A percentile compares a stretch with the other conserved stretches of the same genome.
Evolutionary conservation across 2,329 filamentous ascomycete species (phyloP).

Genomic region (Ascochyta clinopodiicola): DNA sequence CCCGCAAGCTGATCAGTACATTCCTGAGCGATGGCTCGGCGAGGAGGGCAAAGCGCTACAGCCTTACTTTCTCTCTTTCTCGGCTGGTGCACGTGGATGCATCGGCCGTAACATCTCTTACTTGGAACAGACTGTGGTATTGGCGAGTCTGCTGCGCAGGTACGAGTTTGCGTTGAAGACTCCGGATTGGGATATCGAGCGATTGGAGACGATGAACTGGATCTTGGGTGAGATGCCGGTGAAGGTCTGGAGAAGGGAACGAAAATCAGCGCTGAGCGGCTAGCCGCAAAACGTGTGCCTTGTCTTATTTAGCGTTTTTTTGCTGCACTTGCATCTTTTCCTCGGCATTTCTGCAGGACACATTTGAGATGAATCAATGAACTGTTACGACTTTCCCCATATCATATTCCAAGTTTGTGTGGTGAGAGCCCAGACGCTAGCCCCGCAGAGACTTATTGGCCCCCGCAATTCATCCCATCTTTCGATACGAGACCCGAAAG

Average conservation of each 20-base stretch:
- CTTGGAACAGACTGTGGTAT: constrained; percentile 40
- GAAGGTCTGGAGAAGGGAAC: constrained; percentile 45
- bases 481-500: background rate
- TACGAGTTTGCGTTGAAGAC: constrained; percentile 49
- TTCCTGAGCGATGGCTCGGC: constrained; percentile 48
- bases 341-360: constrained; percentile 1
- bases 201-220: constrained; percentile 49
- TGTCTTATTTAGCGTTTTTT: constrained; percentile 7
- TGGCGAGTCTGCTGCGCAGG: constrained; percentile 44
- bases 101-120: constrained; percentile 43
- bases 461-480: constrained; percentile 17
- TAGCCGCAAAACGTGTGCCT: background rate
- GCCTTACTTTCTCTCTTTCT: constrained; percentile 41
- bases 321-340: background rate
- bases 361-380: background rate
- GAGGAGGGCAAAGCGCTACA: constrained; percentile 40
- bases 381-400: background rate
- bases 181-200: constrained; percentile 43
- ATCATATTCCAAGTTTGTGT: background rate
- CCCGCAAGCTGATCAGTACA: constrained; percentile 38
- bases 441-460: constrained; percentile 10
- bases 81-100: constrained; percentile 37
- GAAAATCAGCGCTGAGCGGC: constrained; percentile 14
- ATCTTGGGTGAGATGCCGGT: constrained; percentile 48
- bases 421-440: constrained; percentile 12